phyloP scores from a whole-genome alignment of 495 filamentous ascomycete species.

The Penicillium mononematosum region DNA sequence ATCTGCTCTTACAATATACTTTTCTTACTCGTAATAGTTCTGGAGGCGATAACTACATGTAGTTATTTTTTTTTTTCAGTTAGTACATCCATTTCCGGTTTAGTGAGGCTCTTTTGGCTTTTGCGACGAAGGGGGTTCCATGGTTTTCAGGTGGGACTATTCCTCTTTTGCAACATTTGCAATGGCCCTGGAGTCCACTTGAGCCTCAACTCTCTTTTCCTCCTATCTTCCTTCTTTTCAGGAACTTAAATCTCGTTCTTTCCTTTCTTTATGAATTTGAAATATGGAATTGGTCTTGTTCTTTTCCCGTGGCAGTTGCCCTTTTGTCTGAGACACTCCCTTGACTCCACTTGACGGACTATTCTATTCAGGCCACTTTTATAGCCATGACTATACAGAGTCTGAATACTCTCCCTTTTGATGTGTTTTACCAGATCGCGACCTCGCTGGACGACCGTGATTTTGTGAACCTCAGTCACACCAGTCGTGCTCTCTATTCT shows the following conservation, averaged over 20 bases:
- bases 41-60: too few relatives aligned
- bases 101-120: not conserved
- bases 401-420: slow-evolving; percentile 56
- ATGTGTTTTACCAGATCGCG: slow-evolving; percentile 60
- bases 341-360: not conserved
- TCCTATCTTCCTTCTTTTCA: not conserved
- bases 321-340: not conserved
- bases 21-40: not conserved
- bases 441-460: slow-evolving; percentile 44
- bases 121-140: not conserved
- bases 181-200: not conserved
- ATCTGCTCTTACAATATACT: not conserved
- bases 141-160: not conserved
- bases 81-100: not conserved
- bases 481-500: slow-evolving; percentile 52
- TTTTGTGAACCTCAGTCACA: slow-evolving; percentile 44
- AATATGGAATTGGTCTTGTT: not conserved
- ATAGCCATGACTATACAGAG: slow-evolving; percentile 28
- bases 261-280: not conserved
- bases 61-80: too few relatives aligned
- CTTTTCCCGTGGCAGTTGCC: not conserved
- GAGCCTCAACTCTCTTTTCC: not conserved
- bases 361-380: not conserved
- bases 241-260: not conserved
- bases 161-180: not conserved